A percentile compares a stretch with the other conserved stretches of the same genome.
Evolutionary conservation across 2,329 filamentous ascomycete genomes (phyloP).

Genomic region (Penicillium polonicum): DNA sequence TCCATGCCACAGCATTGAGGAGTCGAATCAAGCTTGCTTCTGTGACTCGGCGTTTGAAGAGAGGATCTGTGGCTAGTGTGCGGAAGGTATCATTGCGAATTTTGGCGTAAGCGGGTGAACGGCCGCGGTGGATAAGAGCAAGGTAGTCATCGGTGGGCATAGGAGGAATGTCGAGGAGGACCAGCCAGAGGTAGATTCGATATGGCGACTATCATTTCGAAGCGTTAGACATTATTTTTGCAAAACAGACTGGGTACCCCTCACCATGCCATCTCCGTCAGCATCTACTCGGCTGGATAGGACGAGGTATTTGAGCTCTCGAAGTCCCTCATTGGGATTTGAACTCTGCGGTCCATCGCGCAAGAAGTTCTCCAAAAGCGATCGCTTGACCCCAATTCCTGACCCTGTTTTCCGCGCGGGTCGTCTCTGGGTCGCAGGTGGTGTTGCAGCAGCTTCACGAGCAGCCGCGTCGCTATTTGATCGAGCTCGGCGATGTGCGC

Average conservation of each 20-base stretch:
- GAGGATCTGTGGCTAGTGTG: slow-evolving; percentile 91
- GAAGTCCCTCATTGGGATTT: slow-evolving; percentile 51
- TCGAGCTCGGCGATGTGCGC: slow-evolving; percentile 54
- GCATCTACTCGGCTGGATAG: slow-evolving; percentile 52
- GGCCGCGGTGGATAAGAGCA: slow-evolving; percentile 83
- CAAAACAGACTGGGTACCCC: slow-evolving; percentile 7
- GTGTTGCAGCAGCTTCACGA: slow-evolving; percentile 31
- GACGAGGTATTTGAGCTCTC: slow-evolving; percentile 50
- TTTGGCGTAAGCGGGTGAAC: slow-evolving; percentile 92
- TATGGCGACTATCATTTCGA: slow-evolving; percentile 67
- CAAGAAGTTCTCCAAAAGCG: slow-evolving; percentile 69
- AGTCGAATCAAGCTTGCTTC: slow-evolving; percentile 93
- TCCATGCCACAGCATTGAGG: slow-evolving; percentile 94
- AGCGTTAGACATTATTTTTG: slow-evolving; percentile 11
- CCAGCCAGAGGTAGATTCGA: slow-evolving; percentile 94
- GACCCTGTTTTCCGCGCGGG: slow-evolving; percentile 46
- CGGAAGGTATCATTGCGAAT: slow-evolving; percentile 98
- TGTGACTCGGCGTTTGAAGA: slow-evolving; percentile 91
- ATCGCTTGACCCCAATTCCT: slow-evolving; percentile 47
- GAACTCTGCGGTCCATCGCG: slow-evolving; percentile 75
- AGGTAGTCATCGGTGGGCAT: slow-evolving; percentile 86
- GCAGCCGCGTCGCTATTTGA: slow-evolving; percentile 70
- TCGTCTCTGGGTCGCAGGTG: slow-evolving; percentile 30
- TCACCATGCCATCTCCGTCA: slow-evolving; percentile 55
- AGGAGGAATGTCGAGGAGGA: slow-evolving; percentile 83